phyloP scores from a whole-genome alignment of 768 basidiomycete genomes.

The Podaxis sp. region DNA sequence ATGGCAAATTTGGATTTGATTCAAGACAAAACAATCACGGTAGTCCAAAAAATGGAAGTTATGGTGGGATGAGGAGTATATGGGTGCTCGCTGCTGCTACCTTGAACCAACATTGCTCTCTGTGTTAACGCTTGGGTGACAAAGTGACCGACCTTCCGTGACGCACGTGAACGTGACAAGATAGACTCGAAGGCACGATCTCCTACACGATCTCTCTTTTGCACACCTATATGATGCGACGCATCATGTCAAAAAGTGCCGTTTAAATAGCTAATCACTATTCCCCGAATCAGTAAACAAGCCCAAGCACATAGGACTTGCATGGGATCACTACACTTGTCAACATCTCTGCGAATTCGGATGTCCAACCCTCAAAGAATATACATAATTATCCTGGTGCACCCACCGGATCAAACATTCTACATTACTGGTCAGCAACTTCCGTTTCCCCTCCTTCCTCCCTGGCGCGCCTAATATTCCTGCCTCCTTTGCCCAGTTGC shows the following conservation, averaged over 20 bases:
- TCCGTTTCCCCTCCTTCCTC: neutral
- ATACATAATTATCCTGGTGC: no score
- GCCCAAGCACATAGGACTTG: no score
- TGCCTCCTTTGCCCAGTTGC: neutral
- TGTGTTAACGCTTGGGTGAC: slow-evolving; percentile 4
- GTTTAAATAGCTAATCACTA: neutral
- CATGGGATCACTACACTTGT: no score
- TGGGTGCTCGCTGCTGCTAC: neutral
- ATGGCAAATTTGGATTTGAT: slow-evolving; percentile 17
- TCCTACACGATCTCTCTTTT: neutral
- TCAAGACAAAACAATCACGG: neutral
- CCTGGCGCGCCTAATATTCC: neutral
- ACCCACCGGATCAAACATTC: neutral
- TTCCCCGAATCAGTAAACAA: no score
- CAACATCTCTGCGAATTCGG: no score
- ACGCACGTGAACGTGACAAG: slow-evolving; percentile 7
- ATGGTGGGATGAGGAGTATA: neutral
- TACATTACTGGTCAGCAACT: slow-evolving; percentile 6
- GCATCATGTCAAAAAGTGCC: neutral
- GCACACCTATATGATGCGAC: neutral
- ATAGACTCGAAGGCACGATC: neutral
- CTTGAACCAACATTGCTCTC: slow-evolving; percentile 4
- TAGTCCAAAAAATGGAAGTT: neutral
- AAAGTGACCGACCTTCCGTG: neutral
- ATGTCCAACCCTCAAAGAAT: no score